phyloP scores from a whole-genome alignment of 352 stramenopile species.

The Phytopythium sindhum region DNA sequence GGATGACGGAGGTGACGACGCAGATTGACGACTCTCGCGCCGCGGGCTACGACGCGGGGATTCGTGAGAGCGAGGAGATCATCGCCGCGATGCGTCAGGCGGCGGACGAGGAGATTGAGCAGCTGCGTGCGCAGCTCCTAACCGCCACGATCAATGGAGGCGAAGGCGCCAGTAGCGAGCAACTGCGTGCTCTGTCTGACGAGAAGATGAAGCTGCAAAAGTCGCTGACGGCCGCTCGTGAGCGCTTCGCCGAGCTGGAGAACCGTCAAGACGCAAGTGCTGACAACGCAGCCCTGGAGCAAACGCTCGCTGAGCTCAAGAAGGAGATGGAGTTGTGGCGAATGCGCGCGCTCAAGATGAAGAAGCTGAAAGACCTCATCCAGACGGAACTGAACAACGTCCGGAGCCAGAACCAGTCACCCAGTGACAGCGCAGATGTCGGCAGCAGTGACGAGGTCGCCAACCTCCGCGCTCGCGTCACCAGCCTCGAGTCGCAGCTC shows the following conservation, averaged over 20 bases:
- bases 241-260: slow-evolving; percentile 22
- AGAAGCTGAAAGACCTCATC: slow-evolving; percentile 73
- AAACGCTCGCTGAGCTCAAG: slow-evolving; percentile 15
- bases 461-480: slow-evolving; percentile 30
- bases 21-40: slow-evolving; percentile 75
- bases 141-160: neutral
- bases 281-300: neutral
- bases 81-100: slow-evolving; percentile 53
- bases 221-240: slow-evolving; percentile 15
- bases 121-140: slow-evolving; percentile 22
- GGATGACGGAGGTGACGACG: slow-evolving; percentile 64
- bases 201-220: slow-evolving; percentile 28
- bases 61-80: slow-evolving; percentile 72
- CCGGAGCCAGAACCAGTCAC: slow-evolving; percentile 11
- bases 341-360: slow-evolving; percentile 79
- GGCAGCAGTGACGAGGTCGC: slow-evolving; percentile 16
- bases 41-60: slow-evolving; percentile 67
- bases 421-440: neutral
- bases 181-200: slow-evolving; percentile 17
- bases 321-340: slow-evolving; percentile 81
- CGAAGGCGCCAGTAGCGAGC: slow-evolving; percentile 2
- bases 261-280: slow-evolving; percentile 1
- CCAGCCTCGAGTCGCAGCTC: slow-evolving; percentile 32
- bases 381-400: slow-evolving; percentile 51
- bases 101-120: slow-evolving; percentile 36